Percentiles rank a stretch among this genome's conserved stretches.
Evolutionary conservation across 305 asterid species (phyloP).

Genomic region (Rubia balearica): DNA sequence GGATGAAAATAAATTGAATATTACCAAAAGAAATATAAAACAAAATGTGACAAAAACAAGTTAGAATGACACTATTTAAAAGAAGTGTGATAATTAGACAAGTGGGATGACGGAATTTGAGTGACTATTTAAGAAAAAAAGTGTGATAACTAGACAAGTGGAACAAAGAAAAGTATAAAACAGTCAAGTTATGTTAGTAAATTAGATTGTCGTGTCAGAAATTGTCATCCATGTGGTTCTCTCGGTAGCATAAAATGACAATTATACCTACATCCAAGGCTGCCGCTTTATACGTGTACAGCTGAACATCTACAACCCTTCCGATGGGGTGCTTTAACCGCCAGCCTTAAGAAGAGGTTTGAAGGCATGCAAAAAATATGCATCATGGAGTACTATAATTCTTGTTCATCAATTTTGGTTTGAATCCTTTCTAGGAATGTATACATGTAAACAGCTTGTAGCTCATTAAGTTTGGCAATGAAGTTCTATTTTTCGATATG

Average conservation of each 20-base stretch:
- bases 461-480: too few relatives aligned
- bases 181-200: neutral
- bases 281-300: conserved; percentile 11
- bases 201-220: neutral
- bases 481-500: too few relatives aligned
- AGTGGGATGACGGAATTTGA: neutral
- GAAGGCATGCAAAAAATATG: conserved; percentile 34
- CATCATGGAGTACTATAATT: neutral
- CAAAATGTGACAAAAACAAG: neutral
- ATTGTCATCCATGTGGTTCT: too few relatives aligned
- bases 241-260: too few relatives aligned
- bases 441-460: too few relatives aligned
- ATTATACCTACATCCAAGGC: too few relatives aligned
- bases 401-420: neutral
- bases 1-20: neutral
- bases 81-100: neutral
- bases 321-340: conserved; percentile 32
- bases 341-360: conserved; percentile 73
- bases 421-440: neutral
- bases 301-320: conserved; percentile 71
- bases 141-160: neutral
- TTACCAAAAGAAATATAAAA: neutral
- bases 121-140: too few relatives aligned
- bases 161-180: neutral
- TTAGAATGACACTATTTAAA: too few relatives aligned